These are phyloP conservation scores for Trichopus zeylanicus DNA, from an alignment of 116 monocot genomes.

Conservation along the genomic window DNA sequence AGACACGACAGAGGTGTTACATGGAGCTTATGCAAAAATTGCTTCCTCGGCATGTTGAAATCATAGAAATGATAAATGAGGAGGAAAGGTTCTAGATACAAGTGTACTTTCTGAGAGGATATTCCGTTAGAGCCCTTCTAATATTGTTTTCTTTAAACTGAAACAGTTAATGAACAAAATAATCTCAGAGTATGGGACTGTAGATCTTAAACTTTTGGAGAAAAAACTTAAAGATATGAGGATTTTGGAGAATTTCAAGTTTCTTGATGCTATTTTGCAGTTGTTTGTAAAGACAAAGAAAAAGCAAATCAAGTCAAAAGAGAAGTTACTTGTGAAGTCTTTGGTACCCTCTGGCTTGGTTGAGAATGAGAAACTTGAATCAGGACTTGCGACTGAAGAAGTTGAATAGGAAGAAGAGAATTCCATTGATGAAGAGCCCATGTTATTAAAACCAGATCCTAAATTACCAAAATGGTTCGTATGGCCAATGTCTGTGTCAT, in stretches of 20 bases:
- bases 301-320: conserved; percentile 35
- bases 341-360: conserved; percentile 18
- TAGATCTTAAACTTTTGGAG: conserved; percentile 64
- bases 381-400: conserved; percentile 13
- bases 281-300: conserved; percentile 61
- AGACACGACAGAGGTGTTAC: too few relatives aligned
- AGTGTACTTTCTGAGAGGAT: neutral
- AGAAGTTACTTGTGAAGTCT: conserved; percentile 26
- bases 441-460: conserved; percentile 34
- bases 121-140: neutral
- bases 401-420: conserved; percentile 24
- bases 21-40: conserved; percentile 89
- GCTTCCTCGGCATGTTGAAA: conserved; percentile 96
- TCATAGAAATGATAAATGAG: conserved; percentile 86
- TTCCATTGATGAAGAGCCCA: conserved; percentile 24
- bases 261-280: conserved; percentile 47
- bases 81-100: conserved; percentile 34
- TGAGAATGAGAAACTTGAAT: conserved; percentile 13
- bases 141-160: conserved; percentile 11
- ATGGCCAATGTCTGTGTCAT: conserved; percentile 96
- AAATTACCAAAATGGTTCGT: conserved; percentile 64
- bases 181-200: conserved; percentile 58
- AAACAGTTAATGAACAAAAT: conserved; percentile 71
- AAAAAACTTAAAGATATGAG: conserved; percentile 85
- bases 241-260: conserved; percentile 87